Conservation (phyloP, 1,139 yeast genomes). For the Geotrichum carabidarum region DNA sequence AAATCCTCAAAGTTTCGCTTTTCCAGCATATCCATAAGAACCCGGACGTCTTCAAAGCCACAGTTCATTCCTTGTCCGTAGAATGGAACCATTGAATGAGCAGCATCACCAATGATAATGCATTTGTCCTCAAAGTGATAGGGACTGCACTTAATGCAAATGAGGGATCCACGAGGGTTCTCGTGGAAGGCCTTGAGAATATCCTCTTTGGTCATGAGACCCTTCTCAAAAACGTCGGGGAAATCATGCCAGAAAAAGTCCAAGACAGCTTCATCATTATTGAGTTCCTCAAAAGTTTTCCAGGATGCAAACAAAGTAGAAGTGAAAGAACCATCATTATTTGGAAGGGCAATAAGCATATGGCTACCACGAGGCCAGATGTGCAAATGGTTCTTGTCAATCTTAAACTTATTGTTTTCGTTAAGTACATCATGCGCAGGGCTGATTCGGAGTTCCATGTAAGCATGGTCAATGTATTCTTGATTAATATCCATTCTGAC, state of each 20-base stretch:
- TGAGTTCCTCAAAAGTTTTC: constrained; percentile 54
- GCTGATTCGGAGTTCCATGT: constrained; percentile 73
- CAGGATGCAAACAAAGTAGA: constrained; percentile 86
- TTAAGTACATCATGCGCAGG: constrained; percentile 32
- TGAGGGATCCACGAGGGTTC: constrained; percentile 71
- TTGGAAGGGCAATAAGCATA: constrained; percentile 89
- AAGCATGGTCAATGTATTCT: constrained; percentile 78
- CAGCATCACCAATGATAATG: constrained; percentile 83
- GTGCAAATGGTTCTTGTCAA: constrained; percentile 76
- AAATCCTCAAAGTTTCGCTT: constrained; percentile 41
- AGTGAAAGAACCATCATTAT: constrained; percentile 80
- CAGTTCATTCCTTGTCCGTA: constrained; percentile 98
- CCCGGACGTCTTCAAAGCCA: constrained; percentile 85
- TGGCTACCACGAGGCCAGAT: constrained; percentile 87
- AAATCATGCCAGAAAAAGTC: constrained; percentile 58
- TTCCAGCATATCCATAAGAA: constrained; percentile 55
- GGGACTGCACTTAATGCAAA: constrained; percentile 57
- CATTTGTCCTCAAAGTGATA: constrained; percentile 63
- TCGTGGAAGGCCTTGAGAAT: constrained; percentile 49
- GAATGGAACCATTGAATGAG: constrained; percentile 95
- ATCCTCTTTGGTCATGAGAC: constrained; percentile 56
- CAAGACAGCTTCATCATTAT: constrained; percentile 41
- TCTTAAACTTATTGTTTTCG: constrained; percentile 40
- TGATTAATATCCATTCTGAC: constrained; percentile 66
- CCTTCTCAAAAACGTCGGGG: constrained; percentile 58